These are phyloP conservation scores for Lactarius deliciosus DNA, from an alignment of 768 basidiomycete species.

Conservation along the genomic window DNA sequence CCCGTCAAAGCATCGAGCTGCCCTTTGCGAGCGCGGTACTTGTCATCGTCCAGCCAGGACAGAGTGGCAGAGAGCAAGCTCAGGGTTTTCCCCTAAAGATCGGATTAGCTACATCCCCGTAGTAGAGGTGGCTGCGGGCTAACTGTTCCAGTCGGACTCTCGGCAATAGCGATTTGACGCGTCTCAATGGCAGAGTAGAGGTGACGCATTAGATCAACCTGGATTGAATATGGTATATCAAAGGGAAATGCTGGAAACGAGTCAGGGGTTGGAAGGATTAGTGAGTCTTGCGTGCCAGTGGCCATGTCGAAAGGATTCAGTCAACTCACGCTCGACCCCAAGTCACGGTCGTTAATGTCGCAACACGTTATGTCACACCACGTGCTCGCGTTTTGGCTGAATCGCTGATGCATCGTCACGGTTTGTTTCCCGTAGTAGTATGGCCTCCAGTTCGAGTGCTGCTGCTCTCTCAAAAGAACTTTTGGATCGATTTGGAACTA, in stretches of 20 bases:
- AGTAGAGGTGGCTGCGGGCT: conserved; percentile 30
- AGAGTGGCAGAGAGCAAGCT: conserved; percentile 75
- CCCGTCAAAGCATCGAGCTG: conserved; percentile 44
- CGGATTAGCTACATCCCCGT: not conserved
- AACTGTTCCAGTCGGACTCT: conserved; percentile 89
- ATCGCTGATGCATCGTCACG: not conserved
- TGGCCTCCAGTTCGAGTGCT: conserved; percentile 12
- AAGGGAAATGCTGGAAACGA: conserved; percentile 83
- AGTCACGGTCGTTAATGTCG: not conserved
- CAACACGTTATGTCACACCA: conserved; percentile 25
- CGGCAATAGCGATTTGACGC: conserved; percentile 76
- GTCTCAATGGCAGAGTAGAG: conserved; percentile 77
- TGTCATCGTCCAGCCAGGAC: conserved; percentile 73
- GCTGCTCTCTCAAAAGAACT: not conserved
- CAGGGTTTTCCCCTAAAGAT: conserved; percentile 76
- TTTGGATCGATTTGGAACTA: not conserved
- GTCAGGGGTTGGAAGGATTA: conserved; percentile 58
- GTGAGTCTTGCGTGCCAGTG: conserved; percentile 15
- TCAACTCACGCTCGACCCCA: not conserved
- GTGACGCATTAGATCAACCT: conserved; percentile 84
- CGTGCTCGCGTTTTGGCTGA: conserved; percentile 1
- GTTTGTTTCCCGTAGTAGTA: not conserved
- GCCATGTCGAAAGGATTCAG: not conserved
- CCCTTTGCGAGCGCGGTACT: conserved; percentile 66
- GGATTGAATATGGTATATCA: conserved; percentile 78